Conservation (phyloP, 352 stramenopile species). For the Phytopythium kandeliae region DNA sequence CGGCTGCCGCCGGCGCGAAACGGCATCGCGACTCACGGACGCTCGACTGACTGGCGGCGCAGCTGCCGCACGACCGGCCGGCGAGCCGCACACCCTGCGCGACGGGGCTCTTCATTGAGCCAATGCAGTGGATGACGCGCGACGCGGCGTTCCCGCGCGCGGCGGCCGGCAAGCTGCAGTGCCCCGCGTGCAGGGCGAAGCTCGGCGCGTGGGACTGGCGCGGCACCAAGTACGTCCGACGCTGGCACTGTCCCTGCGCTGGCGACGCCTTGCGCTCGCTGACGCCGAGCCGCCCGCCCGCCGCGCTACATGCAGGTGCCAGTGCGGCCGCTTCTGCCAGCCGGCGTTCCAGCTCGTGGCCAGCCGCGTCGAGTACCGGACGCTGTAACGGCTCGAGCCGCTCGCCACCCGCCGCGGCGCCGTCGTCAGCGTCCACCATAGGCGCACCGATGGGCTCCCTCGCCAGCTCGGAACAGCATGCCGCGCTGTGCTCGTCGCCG, state of each 20-base stretch:
- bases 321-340: conserved; percentile 45
- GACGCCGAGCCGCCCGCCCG: neutral
- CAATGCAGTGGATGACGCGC: conserved; percentile 61
- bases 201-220: conserved; percentile 77
- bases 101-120: conserved; percentile 45
- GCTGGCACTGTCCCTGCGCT: no score
- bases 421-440: no score
- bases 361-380: conserved; percentile 34
- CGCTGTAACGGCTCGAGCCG: conserved; percentile 8
- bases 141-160: conserved; percentile 16
- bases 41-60: neutral
- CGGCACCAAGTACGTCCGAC: conserved; percentile 53
- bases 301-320: conserved; percentile 29
- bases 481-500: conserved; percentile 1
- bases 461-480: conserved; percentile 5
- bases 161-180: conserved; percentile 58
- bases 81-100: neutral
- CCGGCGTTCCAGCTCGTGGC: conserved; percentile 59
- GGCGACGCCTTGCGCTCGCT: no score
- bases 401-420: neutral
- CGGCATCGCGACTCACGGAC: neutral
- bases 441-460: conserved; percentile 9
- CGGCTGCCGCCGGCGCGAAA: no score
- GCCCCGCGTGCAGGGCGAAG: conserved; percentile 62
- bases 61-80: neutral